Base-by-base conservation (phyloP, 2,329 filamentous ascomycete genomes). In the Alternaria sp. region DNA sequence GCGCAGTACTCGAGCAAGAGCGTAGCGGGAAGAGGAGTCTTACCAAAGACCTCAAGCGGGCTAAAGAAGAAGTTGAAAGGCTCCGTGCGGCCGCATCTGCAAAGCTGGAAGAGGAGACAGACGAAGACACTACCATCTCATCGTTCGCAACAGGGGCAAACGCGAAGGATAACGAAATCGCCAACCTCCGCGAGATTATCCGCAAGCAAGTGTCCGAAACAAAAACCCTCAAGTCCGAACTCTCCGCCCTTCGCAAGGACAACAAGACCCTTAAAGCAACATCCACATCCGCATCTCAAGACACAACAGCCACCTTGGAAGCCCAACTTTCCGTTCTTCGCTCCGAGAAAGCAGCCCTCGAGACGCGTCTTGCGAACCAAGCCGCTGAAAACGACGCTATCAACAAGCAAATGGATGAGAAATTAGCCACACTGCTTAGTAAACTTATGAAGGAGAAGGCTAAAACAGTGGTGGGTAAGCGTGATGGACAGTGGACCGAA, bases 401-500 rank as follows among this genome's bases (percentile, higher is more conserved):
- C 26, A 78, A 78, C 48, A 20, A 18, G 65, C 68, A 20, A 69
- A 72, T 78, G 70, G 75, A 78, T 42, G 73, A 76, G 63, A 70
- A 72, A 26, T 63, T 78, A 2, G 70, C 75, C 1, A 47, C 51
- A 1, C 53, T 75, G 52, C 44, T 78, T 0, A 72, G 66, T 28
- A 72, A 70, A 47, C 32, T 75, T 16, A 61, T 77, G 51, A 78
- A 76, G 36, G 73, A 78, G 34, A 69, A 72, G 18, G 66, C 75
- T 7, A 72, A 68, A 53, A 69, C 59, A 0, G 70, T 74, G 0
- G 70, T 78, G 1, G 67, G 69, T 3, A 72, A 72, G 52, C 59
- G 76, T 11, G 76, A 78, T 51, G 73, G 69, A 7, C 74, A 78
- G 63, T 78, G 76, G 76, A 67, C 63, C 16, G 71, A 74, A 48